Evolutionary conservation across 2,329 filamentous ascomycete genomes (phyloP).

Genomic region (Phoma sp.): DNA sequence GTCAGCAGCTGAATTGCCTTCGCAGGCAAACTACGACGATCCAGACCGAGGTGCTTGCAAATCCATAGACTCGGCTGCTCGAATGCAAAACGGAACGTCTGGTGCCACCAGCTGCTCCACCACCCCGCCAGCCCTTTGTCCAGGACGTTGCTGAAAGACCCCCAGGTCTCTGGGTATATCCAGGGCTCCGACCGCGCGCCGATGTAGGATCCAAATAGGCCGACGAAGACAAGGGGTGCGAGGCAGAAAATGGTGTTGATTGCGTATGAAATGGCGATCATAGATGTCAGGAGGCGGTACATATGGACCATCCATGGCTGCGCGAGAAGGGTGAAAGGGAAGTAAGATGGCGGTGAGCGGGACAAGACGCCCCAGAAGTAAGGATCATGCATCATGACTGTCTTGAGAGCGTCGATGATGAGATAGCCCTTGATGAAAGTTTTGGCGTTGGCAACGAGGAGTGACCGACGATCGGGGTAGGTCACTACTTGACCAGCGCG

Average conservation of each 20-base stretch:
- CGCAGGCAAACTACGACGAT: slow-evolving; percentile 43
- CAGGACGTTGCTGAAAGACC: slow-evolving; percentile 59
- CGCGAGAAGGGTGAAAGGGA: slow-evolving; percentile 52
- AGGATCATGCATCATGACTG: slow-evolving; percentile 74
- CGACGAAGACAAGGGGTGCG: slow-evolving; percentile 65
- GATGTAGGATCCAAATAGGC: slow-evolving; percentile 63
- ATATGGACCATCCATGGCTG: slow-evolving; percentile 54
- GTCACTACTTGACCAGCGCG: slow-evolving; percentile 46
- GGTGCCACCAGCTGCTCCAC: slow-evolving; percentile 92
- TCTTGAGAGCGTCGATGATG: slow-evolving; percentile 71
- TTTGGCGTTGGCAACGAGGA: slow-evolving; percentile 44
- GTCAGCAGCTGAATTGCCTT: slow-evolving; percentile 52
- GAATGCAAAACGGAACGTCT: slow-evolving; percentile 80
- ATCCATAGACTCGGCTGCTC: slow-evolving; percentile 62
- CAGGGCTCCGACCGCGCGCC: slow-evolving; percentile 66
- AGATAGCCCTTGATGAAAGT: slow-evolving; percentile 66
- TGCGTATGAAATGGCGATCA: slow-evolving; percentile 63
- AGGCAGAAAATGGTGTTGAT: slow-evolving; percentile 67
- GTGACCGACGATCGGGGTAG: slow-evolving; percentile 40
- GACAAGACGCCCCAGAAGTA: slow-evolving; percentile 70
- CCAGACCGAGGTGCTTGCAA: slow-evolving; percentile 33
- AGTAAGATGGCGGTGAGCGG: slow-evolving; percentile 53
- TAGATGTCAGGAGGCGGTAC: slow-evolving; percentile 63
- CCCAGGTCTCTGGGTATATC: slow-evolving; percentile 67
- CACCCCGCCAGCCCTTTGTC: slow-evolving; percentile 77